These are phyloP conservation scores for Zopfia rhizophila DNA, from an alignment of 2,329 filamentous ascomycete genomes.

Conservation along the genomic window DNA sequence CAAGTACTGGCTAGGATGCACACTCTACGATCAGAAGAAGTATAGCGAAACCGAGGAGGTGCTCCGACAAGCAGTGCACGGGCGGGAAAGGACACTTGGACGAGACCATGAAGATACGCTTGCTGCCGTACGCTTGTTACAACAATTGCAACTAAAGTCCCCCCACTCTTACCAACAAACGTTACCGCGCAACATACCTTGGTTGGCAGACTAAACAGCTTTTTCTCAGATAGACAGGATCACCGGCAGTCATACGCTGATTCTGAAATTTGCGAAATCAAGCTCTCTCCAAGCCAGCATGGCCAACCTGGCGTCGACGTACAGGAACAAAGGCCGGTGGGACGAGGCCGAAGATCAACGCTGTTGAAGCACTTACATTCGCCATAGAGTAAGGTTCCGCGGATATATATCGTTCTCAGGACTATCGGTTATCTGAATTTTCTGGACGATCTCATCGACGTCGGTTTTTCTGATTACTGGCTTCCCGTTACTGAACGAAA, in stretches of 20 bases:
- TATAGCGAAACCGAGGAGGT: slow-evolving; percentile 5
- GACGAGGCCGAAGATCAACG: slow-evolving; percentile 3
- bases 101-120: too few relatives aligned
- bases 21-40: slow-evolving; percentile 6
- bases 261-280: too few relatives aligned
- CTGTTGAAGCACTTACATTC: slow-evolving; percentile 1
- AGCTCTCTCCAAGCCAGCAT: too few relatives aligned
- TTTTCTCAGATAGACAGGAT: too few relatives aligned
- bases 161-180: too few relatives aligned
- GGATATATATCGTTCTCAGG: slow-evolving; percentile 33
- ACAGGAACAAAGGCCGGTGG: too few relatives aligned
- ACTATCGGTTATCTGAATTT: slow-evolving; percentile 24
- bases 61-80: slow-evolving; percentile 1
- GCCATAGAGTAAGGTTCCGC: slow-evolving; percentile 21
- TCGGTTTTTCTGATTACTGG: slow-evolving; percentile 28
- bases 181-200: too few relatives aligned
- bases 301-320: too few relatives aligned
- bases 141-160: too few relatives aligned
- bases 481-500: slow-evolving; percentile 25
- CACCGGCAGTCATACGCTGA: too few relatives aligned
- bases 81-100: slow-evolving; percentile 5
- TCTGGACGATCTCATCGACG: slow-evolving; percentile 25
- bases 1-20: neutral
- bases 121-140: too few relatives aligned
- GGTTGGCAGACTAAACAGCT: too few relatives aligned